Conservation (phyloP, 164 flowering plant genomes). For the Hamamelis virginiana region DNA sequence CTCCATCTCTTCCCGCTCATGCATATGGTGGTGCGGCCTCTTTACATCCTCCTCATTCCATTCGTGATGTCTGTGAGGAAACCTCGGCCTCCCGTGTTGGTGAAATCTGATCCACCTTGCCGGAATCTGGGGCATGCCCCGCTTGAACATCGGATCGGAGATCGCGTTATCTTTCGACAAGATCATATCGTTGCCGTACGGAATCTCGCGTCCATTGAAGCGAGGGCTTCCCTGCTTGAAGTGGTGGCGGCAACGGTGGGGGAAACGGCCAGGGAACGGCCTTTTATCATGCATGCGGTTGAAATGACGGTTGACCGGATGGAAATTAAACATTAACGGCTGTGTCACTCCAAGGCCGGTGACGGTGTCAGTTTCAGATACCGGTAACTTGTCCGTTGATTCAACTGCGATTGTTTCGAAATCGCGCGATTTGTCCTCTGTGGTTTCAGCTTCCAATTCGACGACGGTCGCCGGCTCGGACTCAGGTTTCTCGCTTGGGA, state of each 20-base stretch:
- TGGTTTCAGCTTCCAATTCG: conserved; percentile 1
- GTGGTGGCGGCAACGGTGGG: conserved; percentile 26
- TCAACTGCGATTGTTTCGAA: background rate
- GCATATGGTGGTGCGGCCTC: background rate
- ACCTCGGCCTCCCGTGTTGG: conserved; percentile 5
- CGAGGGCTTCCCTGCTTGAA: conserved; percentile 9
- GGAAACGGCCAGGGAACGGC: conserved; percentile 28
- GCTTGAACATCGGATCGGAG: conserved; percentile 1
- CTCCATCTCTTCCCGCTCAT: conserved; percentile 5
- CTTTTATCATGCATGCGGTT: conserved; percentile 8
- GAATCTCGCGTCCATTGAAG: conserved; percentile 7
- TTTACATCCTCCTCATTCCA: conserved; percentile 1
- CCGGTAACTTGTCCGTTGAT: background rate
- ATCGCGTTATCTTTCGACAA: conserved; percentile 7
- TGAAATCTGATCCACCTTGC: conserved; percentile 17
- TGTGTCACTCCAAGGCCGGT: background rate
- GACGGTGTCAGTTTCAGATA: background rate
- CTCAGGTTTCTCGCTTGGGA: conserved; percentile 26
- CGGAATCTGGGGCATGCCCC: conserved; percentile 17
- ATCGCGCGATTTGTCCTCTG: background rate
- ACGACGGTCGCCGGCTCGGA: conserved; percentile 14
- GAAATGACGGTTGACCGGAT: conserved; percentile 40
- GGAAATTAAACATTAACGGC: conserved; percentile 40
- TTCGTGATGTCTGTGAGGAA: background rate
- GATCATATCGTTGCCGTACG: conserved; percentile 51